Evolutionary conservation across 495 filamentous ascomycete genomes (phyloP), one percentile per base, ranked within the genome.

Genomic region (Annulohypoxylon bovei): DNA sequence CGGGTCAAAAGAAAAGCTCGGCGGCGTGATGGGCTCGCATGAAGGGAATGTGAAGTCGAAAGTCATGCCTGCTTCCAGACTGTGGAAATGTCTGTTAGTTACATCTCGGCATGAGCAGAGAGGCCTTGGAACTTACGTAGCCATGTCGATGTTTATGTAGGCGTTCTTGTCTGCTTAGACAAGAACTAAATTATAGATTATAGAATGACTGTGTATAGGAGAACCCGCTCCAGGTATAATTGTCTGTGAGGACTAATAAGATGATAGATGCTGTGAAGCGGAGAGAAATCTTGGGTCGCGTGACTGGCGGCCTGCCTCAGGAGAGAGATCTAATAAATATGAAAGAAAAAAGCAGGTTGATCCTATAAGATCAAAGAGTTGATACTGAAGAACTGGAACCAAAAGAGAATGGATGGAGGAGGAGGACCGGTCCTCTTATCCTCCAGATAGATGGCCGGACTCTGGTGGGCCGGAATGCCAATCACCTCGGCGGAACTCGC

Each of bases 1-100:
- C 54, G 85, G 80, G 37, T 86, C 85, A 81, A 86, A 86, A 59
- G 81, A 78, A 75, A 85, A 86, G 76, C 78, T 83, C 75, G 83
- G 82, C 58, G 82, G 82, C 22, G 82, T 82, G 65, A 68, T 72
- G 40, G 82, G 79, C 72, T 82, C 82, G 80, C 79, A 83, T 67
- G 78, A 74, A 30, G 81, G 78, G 71, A 82, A 85, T 64, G 75
- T 79, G 75, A 84, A 87, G 76, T 87, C 84, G 73, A 86, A 85
- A 55, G 82, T 75, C 76, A 84, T 79, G 79, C 79, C 82, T 78
- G 75, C 79, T 82, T 75, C 82, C 78, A 84, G 81, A 83, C 82
- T 84, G 46, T 35, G 55, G 23, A 11, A 54, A 33, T 7, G 35
- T 12, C 6, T 73, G 73, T 80, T 73, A 80, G 77, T 70, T 53